Evolutionary conservation across 1,139 yeast genomes (phyloP).

Genomic region (Groenewaldozyma auringiensis): DNA sequence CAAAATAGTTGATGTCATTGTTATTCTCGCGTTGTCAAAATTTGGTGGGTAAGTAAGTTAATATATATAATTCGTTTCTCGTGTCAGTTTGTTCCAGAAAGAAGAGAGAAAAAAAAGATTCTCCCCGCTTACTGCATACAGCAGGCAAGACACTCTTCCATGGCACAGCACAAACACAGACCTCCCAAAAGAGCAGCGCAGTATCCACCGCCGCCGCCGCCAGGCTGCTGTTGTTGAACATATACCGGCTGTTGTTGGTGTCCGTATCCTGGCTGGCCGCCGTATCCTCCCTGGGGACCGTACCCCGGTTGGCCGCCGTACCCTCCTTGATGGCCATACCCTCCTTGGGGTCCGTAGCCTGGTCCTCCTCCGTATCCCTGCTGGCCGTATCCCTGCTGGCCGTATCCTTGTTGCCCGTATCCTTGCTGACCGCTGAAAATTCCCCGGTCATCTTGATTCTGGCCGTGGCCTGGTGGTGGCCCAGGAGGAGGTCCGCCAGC

Average conservation of each 20-base stretch:
- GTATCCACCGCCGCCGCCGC: slow-evolving; percentile 20
- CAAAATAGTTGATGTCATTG: no score
- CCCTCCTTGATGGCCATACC: slow-evolving; percentile 16
- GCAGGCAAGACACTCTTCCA: slow-evolving; percentile 32
- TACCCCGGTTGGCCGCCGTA: slow-evolving; percentile 13
- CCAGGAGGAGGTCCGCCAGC: slow-evolving; percentile 4
- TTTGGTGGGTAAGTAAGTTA: no score
- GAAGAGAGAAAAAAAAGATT: no score
- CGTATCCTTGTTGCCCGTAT: slow-evolving; percentile 14
- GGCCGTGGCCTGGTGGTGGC: slow-evolving; percentile 11
- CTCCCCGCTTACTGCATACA: slow-evolving; percentile 12
- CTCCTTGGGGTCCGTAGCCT: slow-evolving; percentile 7
- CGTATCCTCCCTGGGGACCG: slow-evolving; percentile 5
- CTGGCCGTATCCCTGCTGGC: slow-evolving; percentile 19
- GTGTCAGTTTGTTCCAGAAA: no score
- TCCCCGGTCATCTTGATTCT: slow-evolving; percentile 8
- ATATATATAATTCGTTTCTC: no score
- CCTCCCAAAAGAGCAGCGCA: slow-evolving; percentile 21
- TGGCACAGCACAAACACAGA: slow-evolving; percentile 22
- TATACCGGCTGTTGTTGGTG: slow-evolving; percentile 30
- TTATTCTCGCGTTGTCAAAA: no score
- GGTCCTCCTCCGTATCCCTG: slow-evolving; percentile 18
- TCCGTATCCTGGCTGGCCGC: slow-evolving; percentile 21
- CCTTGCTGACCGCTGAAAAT: slow-evolving; percentile 13
- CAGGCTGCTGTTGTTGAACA: slow-evolving; percentile 21